Base-by-base conservation (phyloP, 257 asterid genomes). In the Przewalskia tangutica region DNA sequence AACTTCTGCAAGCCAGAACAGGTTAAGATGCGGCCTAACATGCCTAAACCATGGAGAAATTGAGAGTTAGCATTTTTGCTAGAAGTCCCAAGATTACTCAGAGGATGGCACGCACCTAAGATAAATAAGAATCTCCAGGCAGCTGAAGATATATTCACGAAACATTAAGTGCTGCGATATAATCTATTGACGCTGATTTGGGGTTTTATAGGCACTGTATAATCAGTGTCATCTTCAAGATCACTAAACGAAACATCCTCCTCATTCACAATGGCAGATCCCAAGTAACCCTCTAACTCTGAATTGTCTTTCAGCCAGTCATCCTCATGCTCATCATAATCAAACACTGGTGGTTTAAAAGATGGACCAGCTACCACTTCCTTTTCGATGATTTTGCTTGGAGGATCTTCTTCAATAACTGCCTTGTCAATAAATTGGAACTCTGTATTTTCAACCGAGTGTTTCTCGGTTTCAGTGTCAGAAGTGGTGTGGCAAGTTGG, bases 191-290 rank as follows among this genome's bases (percentile, higher is more conserved):
- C 62, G 23, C 79, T 50, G 60, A 50, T 50, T 50, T 88, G 55
- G 55, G 84, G 80, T 81, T 89, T 94, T 32, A 81, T 32, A 81
- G 98, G 97, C 78, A 92, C 46, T 42, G 82, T 82, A 82, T 84
- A 88, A 86, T 93, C 97, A 66, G 84, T 81, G 84, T 94, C 98
- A 76, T 96, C 97, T 88, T 93, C 99, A 81, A 96, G 93, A 88
- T 96, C 99, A 86, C 99, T 96, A 84, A 96, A 96, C 5, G 99
- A 96, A 82, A 96, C 92, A 32, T 96, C 99, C 60, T 96, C 99
- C 85, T 89, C 99, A 81, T 92, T 89, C 77, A 85, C 64, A 68
- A 84, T 58, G 42, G 89, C 79, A 77, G 85, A 82, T 66, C 89
- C 84, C 0, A 86, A 82, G 58, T 89, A 92, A 66, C 93, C 98